Conservation (phyloP, 495 filamentous ascomycete genomes). For the Aspergillus egyptiacus region DNA sequence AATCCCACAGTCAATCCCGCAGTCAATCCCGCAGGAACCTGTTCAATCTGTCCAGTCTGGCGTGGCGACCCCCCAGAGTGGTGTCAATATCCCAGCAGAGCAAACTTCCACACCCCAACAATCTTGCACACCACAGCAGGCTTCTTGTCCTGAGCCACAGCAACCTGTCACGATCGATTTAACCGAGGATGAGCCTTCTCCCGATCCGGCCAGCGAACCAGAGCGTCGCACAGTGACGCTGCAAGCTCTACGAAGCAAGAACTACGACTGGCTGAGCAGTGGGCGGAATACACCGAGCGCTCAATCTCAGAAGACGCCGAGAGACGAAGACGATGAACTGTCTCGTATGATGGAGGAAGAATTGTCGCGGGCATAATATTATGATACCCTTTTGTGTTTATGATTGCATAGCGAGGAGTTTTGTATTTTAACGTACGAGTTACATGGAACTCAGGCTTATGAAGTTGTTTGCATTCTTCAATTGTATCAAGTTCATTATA, state of each 20-base stretch:
- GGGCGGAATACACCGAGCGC: not conserved
- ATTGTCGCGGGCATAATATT: slow-evolving; percentile 14
- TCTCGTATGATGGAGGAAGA: slow-evolving; percentile 25
- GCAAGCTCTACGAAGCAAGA: slow-evolving; percentile 21
- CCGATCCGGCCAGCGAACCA: slow-evolving; percentile 1
- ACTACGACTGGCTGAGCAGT: slow-evolving; percentile 22
- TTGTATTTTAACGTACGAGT: slow-evolving; percentile 1
- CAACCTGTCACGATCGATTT: slow-evolving; percentile 18
- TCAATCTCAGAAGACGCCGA: not conserved
- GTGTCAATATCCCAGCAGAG: no score
- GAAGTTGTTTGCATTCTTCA: no score
- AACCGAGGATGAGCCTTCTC: slow-evolving; percentile 15
- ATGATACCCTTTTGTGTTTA: slow-evolving; percentile 1
- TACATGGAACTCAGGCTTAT: no score
- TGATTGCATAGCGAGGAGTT: slow-evolving; percentile 3
- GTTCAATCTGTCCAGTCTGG: not conserved
- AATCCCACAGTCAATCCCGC: no score
- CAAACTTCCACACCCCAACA: no score
- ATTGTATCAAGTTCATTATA: no score
- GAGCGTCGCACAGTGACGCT: slow-evolving; percentile 12
- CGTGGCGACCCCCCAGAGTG: no score
- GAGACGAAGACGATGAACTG: slow-evolving; percentile 17
- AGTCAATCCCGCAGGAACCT: not conserved
- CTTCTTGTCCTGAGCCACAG: no score
- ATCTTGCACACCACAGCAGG: not conserved